Evolutionary conservation across 345 rosid genomes (phyloP), one percentile per base, ranked within the genome.

Genomic region (Dipteronia sinensis): DNA sequence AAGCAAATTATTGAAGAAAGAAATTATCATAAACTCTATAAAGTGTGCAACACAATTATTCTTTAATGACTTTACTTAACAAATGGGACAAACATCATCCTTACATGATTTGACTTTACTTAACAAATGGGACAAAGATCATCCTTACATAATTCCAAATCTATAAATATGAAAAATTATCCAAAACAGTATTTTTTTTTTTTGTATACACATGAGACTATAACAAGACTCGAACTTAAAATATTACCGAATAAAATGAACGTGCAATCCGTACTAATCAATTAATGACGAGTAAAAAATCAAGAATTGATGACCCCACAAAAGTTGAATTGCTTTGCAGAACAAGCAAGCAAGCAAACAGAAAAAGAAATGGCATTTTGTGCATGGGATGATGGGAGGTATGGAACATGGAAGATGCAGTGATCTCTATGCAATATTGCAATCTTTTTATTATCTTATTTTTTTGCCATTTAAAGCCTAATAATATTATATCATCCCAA

Each of bases 321-420:
- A 65, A 7, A 0, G 40, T 44, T 34, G 65, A 66, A 55, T 76
- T 53, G 64, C 55, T 22, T 53, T 22, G 72, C 64, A 66, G 78
- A 13, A 8, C 53, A 55, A 67, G 51, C 40, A 67, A 66, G 65
- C 38, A 76, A 53, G 10, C 53, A 76, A 53, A 6, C 53, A 38
- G 63, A 53, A 38, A 38, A 65, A 49, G 46, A 65, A 20, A 38
- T 76, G 78, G 56, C 65, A 38, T 53, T 53, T 66, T 76, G 38
- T 34, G 55, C 72, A 67, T 67, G 66, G 65, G 72, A 47, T 49
- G 55, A 65, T 65, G 63, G 72, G 72, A 47, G 72, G 72, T 53
- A 34, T 22, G 72, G 65, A 65, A 8, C 2, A 42, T 42, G 46
- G 49, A 9, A 9, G 49, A 10, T 46, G 17, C n/a, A 11, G 3